These are phyloP conservation scores for Cyathus striatus DNA, from an alignment of 768 basidiomycete genomes.

Conservation along the genomic window DNA sequence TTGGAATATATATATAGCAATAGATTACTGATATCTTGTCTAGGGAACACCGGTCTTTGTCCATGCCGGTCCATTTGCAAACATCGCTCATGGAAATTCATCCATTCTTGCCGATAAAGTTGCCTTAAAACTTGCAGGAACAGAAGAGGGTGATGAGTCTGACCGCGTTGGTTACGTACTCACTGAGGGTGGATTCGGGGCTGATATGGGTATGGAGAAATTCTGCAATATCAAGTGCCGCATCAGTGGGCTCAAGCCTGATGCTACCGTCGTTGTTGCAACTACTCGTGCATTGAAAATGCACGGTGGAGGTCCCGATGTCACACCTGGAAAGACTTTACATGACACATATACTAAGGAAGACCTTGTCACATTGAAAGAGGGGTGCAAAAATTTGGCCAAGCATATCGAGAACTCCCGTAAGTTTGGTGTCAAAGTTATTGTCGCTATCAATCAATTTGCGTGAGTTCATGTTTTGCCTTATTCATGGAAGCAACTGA, in stretches of 20 bases:
- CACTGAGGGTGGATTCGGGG: conserved; percentile 97
- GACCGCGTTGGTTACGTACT: conserved; percentile 90
- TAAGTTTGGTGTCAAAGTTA: conserved; percentile 95
- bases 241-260: conserved; percentile 85
- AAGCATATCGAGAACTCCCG: conserved; percentile 93
- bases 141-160: conserved; percentile 82
- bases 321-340: conserved; percentile 91
- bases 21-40: conserved; percentile 2
- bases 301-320: conserved; percentile 98
- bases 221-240: conserved; percentile 99
- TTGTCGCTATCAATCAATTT: conserved; percentile 95
- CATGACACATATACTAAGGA: conserved; percentile 93
- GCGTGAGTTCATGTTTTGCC: conserved; percentile 48
- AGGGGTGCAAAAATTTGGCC: conserved; percentile 89
- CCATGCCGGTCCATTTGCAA: conserved; percentile 97
- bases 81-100: conserved; percentile 98
- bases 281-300: conserved; percentile 98
- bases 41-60: conserved; percentile 98
- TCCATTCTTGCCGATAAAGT: conserved; percentile 97
- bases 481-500: conserved; percentile 1
- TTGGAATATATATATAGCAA: not conserved
- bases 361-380: conserved; percentile 81
- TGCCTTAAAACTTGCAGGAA: conserved; percentile 94
- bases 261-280: conserved; percentile 93
- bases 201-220: conserved; percentile 99